Percentiles rank a stretch among this genome's conserved stretches.
Evolutionary conservation across 1,284 basidiomycete genomes (phyloP).

Genomic region (Apiotrichum brassicae): DNA sequence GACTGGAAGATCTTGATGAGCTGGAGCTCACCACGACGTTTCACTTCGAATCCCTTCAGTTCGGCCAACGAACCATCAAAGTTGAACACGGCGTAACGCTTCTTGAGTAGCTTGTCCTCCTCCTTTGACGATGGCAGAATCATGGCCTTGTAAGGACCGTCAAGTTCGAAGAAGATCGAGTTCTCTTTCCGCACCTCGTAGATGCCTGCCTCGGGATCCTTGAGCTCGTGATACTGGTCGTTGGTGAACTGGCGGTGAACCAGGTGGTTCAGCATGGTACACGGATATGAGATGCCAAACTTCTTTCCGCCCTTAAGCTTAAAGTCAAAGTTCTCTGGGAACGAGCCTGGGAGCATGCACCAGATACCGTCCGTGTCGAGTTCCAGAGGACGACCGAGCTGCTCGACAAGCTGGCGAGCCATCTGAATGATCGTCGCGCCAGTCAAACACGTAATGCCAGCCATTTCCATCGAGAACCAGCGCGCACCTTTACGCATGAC

Average conservation of each 20-base stretch:
- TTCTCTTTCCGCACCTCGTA: slow-evolving; percentile 92
- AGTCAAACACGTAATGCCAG: slow-evolving; percentile 96
- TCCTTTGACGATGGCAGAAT: slow-evolving; percentile 98
- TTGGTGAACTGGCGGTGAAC: slow-evolving; percentile 96
- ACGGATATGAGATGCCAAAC: slow-evolving; percentile 92
- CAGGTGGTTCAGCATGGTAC: slow-evolving; percentile 99
- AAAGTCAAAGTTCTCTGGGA: slow-evolving; percentile 98
- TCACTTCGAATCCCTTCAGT: slow-evolving; percentile 98
- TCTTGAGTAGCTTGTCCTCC: slow-evolving; percentile 97
- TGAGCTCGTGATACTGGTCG: slow-evolving; percentile 90
- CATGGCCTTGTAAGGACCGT: slow-evolving; percentile 98
- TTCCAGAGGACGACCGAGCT: slow-evolving; percentile 94
- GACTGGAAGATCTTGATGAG: slow-evolving; percentile 99
- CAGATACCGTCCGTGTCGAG: slow-evolving; percentile 99
- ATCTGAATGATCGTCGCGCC: slow-evolving; percentile 99
- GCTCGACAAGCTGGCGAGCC: slow-evolving; percentile 96
- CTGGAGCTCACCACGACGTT: slow-evolving; percentile 93
- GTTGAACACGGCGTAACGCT: slow-evolving; percentile 99
- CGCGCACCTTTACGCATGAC: slow-evolving; percentile 99
- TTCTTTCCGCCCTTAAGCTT: slow-evolving; percentile 81
- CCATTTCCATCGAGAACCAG: slow-evolving; percentile 99
- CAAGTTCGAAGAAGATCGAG: slow-evolving; percentile 99
- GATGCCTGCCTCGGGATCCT: slow-evolving; percentile 69
- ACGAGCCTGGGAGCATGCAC: slow-evolving; percentile 98
- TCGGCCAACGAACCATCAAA: slow-evolving; percentile 95